A percentile compares a stretch with the other conserved stretches of the same genome.
phyloP scores from a whole-genome alignment of 192 early-diverging fungal genomes.

The Jimgerdemannia flammicorona region DNA sequence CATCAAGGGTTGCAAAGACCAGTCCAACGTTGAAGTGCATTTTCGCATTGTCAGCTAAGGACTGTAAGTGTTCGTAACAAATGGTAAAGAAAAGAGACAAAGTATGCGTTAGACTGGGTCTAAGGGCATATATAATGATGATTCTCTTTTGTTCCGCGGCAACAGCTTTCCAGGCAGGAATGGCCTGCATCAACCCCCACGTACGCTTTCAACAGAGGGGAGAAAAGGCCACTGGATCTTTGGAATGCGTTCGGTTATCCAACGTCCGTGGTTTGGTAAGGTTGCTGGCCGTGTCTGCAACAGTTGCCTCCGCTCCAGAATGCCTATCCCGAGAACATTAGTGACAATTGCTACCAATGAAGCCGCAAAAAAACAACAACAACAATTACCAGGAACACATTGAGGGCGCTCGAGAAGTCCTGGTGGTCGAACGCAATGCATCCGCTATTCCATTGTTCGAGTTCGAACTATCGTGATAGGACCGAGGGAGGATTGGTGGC shows the following conservation, averaged over 20 bases:
- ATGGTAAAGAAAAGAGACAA: background rate
- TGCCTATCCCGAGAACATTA: constrained; percentile 6
- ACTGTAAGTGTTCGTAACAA: constrained; percentile 26
- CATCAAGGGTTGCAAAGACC: constrained; percentile 65
- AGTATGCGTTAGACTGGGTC: no score
- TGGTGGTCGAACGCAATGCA: constrained; percentile 70
- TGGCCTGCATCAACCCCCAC: constrained; percentile 22
- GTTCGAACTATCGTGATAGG: constrained; percentile 54
- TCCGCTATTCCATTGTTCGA: constrained; percentile 81
- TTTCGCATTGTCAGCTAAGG: constrained; percentile 87
- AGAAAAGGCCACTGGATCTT: no score
- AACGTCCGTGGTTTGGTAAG: no score
- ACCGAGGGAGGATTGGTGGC: background rate
- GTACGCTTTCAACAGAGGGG: no score
- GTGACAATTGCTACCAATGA: constrained; percentile 1
- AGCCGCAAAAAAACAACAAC: constrained; percentile 4
- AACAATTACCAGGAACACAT: constrained; percentile 60
- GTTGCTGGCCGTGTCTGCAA: no score
- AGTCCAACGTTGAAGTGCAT: constrained; percentile 97
- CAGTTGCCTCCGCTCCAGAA: no score
- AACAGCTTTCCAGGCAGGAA: background rate
- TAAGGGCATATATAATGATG: no score
- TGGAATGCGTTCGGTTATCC: no score
- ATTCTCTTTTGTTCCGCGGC: no score
- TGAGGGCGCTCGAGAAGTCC: constrained; percentile 64